Evolutionary conservation across 176 grass and related monocot species (phyloP), one percentile per base, ranked within the genome.

Genomic region (Chrysopogon serrulatus): DNA sequence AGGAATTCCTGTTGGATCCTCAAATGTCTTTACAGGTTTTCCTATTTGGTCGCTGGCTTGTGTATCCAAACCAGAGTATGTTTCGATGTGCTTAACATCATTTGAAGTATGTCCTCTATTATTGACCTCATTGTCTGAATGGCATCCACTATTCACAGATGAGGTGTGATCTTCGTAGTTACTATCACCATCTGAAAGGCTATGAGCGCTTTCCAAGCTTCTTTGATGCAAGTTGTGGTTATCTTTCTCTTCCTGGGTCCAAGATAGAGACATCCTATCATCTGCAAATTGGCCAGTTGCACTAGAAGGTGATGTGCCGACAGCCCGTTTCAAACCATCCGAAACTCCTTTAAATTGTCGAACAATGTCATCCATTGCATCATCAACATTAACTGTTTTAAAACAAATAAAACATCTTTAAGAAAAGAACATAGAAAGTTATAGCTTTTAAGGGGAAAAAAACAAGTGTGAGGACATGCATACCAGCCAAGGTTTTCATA

Each of bases 291-390:
- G 78, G 59, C 81, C 82, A 78, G 72, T n/a, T 60, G 79, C 69
- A 54, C 65, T 57, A 41, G 84, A 84, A 74, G 91, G 69, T 64
- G 96, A 85, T 74, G 91, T 77, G 59, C 87, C 85, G 12, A 94
- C 96, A 18, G 82, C 92, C 53, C 89, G 90, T 73, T 87, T 84
- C 47, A 94, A 74, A 77, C 93, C 91, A 89, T 94, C 91, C 85
- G 96, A 95, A 86, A 99, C 96, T 64, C 93, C 96, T 87, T 90
- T 99, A 84, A 99, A 90, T 75, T 96, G 96, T 40, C 93, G 93
- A 87, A 94, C 93, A 76, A 96, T 94, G 74, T 99, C 96, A 83
- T 99, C 96, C 93, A 99, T 96, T 40, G 93, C 96, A 94, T 94
- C 96, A 83, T 99, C 96, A 63, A 99, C 89, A 61, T 99, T 99